A percentile compares a stretch with the other conserved stretches of the same genome.
These are phyloP conservation scores for Tolypocladium cylindrosporum DNA, from an alignment of 2,329 filamentous ascomycete species.

Conservation along the genomic window DNA sequence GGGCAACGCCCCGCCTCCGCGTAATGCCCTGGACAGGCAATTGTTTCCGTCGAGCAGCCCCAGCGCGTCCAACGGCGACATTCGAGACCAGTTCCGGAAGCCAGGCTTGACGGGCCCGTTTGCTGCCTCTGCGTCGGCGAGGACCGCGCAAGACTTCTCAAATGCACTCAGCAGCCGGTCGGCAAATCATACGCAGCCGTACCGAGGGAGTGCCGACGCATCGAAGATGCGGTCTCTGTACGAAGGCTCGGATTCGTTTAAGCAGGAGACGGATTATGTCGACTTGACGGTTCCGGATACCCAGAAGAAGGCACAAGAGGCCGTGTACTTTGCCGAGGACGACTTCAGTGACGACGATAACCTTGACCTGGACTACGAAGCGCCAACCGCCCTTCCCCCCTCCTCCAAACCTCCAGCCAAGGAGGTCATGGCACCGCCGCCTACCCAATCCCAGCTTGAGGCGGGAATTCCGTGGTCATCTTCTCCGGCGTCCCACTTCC, in stretches of 20 bases:
- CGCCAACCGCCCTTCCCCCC: constrained; percentile 41
- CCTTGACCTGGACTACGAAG: constrained; percentile 59
- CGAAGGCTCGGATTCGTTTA: constrained; percentile 38
- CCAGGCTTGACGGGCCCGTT: constrained; percentile 23
- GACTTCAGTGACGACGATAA: constrained; percentile 82
- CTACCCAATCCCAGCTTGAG: constrained; percentile 16
- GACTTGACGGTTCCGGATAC: constrained; percentile 22
- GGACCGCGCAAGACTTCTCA: constrained; percentile 17
- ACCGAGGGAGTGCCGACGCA: constrained; percentile 6
- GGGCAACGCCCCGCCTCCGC: constrained; percentile 24
- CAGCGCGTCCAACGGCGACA: constrained; percentile 31
- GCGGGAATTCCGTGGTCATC: constrained; percentile 61
- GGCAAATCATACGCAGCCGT: constrained; percentile 19
- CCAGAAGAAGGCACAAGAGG: constrained; percentile 14
- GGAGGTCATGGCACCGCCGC: constrained; percentile 16
- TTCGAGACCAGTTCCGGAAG: constrained; percentile 41
- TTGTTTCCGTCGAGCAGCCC: constrained; percentile 50
- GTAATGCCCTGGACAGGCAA: constrained; percentile 34
- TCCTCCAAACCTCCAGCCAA: constrained; percentile 13
- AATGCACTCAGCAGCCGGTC: constrained; percentile 19
- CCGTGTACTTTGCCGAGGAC: constrained; percentile 61
- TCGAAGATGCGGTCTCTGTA: constrained; percentile 33
- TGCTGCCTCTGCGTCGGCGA: constrained; percentile 29
- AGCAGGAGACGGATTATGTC: constrained; percentile 16
- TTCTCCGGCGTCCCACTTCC: constrained; percentile 42